These are phyloP conservation scores for Catenaria anguillulae DNA, from an alignment of 371 early-diverging fungal species.

Conservation along the genomic window DNA sequence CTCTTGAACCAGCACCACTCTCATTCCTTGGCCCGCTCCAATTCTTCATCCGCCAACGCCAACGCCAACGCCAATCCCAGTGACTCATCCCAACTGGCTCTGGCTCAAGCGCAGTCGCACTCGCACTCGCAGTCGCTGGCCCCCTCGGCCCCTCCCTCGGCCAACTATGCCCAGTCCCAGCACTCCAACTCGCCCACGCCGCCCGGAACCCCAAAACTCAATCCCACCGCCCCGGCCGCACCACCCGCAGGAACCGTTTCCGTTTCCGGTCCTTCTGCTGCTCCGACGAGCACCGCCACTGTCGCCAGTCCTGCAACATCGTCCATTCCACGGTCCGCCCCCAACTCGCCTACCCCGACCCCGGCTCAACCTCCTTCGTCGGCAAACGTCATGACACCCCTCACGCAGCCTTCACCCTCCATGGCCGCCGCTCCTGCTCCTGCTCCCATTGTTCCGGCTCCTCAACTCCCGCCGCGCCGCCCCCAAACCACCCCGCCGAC, in stretches of 20 bases:
- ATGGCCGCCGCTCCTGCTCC: no score
- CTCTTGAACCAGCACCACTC: neutral
- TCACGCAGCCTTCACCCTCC: neutral
- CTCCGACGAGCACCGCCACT: neutral
- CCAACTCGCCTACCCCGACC: no score
- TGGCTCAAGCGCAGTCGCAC: no score
- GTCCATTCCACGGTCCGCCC: no score
- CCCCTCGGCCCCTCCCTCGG: neutral
- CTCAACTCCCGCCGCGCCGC: neutral
- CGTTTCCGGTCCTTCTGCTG: no score
- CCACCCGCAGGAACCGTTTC: no score
- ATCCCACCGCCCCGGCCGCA: no score
- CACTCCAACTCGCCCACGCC: no score
- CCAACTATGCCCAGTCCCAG: neutral
- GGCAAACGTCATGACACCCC: no score
- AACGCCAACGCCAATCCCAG: neutral
- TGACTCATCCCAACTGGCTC: no score
- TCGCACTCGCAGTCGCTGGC: neutral
- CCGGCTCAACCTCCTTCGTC: no score
- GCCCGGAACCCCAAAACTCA: no score
- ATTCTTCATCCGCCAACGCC: neutral
- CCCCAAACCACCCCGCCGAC: neutral
- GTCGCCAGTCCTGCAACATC: neutral
- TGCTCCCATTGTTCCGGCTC: neutral
- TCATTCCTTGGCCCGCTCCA: neutral